A percentile compares a stretch with the other conserved stretches of the same genome.
Conservation (phyloP, 2,329 filamentous ascomycete genomes). For the Zymoseptoria pseudotritici region DNA sequence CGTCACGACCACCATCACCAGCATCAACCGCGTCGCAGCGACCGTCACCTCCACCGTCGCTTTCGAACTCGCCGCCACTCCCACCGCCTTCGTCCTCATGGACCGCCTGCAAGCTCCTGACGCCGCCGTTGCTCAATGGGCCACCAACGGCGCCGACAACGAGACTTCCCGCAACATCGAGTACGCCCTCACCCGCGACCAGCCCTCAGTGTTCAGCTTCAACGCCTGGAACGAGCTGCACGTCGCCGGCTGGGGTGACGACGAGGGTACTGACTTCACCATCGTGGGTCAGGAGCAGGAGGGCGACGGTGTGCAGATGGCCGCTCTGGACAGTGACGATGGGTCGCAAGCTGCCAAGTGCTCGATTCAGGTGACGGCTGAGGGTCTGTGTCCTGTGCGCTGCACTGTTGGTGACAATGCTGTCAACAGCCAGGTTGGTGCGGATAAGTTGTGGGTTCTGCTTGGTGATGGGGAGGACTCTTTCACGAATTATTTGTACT, state of each 20-base stretch:
- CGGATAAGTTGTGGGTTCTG: background rate
- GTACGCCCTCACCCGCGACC: background rate
- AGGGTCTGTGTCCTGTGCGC: background rate
- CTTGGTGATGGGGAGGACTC: background rate
- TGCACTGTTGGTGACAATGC: background rate
- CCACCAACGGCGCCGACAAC: background rate
- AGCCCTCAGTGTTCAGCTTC: background rate
- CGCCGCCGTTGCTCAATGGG: background rate
- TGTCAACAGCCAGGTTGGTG: background rate
- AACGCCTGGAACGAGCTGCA: background rate
- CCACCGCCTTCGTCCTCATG: background rate
- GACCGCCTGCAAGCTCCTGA: background rate
- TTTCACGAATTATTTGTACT: background rate
- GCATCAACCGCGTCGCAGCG: background rate
- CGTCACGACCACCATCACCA: background rate
- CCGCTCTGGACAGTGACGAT: background rate
- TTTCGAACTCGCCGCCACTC: background rate
- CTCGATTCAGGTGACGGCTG: background rate
- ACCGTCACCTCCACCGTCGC: background rate
- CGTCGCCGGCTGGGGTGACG: background rate
- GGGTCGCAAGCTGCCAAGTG: background rate
- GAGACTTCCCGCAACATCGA: background rate
- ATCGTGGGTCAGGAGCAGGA: conserved; percentile 2
- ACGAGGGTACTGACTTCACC: background rate
- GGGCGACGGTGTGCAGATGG: background rate